phyloP scores from a whole-genome alignment of 257 asterid species.

The Salvia miltiorrhiza region DNA sequence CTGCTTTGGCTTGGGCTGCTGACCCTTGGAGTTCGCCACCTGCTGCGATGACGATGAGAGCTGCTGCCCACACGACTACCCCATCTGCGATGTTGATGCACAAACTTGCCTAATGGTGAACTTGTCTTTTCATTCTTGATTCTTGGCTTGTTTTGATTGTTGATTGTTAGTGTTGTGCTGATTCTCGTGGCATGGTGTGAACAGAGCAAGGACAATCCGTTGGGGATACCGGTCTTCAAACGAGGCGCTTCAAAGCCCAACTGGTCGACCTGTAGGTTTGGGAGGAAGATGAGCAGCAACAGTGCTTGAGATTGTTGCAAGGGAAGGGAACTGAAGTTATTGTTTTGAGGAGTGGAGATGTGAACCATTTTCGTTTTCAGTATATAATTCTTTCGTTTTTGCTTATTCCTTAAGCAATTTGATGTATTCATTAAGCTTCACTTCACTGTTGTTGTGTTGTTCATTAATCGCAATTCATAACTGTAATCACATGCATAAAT shows the following conservation, averaged over 20 bases:
- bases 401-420: neutral
- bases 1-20: slow-evolving; percentile 92
- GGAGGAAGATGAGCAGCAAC: too few species aligned
- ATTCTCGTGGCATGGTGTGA: too few species aligned
- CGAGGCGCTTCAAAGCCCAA: too few species aligned
- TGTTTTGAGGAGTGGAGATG: neutral
- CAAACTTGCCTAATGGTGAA: slow-evolving; percentile 77
- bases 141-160: too few species aligned
- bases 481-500: too few species aligned
- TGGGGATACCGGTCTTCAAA: too few species aligned
- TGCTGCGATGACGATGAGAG: slow-evolving; percentile 82
- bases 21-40: slow-evolving; percentile 82
- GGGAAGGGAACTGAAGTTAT: neutral
- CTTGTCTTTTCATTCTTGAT: neutral
- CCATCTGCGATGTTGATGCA: slow-evolving; percentile 53
- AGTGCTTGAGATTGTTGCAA: too few species aligned
- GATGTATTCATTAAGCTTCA: neutral
- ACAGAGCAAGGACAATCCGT: too few species aligned
- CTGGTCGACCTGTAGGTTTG: too few species aligned
- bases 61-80: slow-evolving; percentile 91
- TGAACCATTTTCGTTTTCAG: neutral
- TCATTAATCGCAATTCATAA: too few species aligned
- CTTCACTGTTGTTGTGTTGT: neutral
- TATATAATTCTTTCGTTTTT: too few species aligned
- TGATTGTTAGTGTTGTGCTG: too few species aligned